Conservation (phyloP, 139 green algal species). For the Chlorella vulgaris region DNA sequence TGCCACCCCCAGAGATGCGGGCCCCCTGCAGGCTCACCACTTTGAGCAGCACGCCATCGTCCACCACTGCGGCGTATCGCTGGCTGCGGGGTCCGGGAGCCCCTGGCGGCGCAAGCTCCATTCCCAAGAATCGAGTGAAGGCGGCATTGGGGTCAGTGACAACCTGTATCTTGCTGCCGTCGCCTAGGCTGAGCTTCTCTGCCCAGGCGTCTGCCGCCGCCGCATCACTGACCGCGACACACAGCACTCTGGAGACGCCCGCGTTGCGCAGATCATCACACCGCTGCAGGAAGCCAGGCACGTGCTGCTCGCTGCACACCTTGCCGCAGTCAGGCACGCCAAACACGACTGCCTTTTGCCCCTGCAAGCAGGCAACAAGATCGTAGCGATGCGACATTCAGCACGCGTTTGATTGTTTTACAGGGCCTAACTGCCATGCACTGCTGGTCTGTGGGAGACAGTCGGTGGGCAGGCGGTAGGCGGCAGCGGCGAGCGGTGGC, state of each 20-base stretch:
- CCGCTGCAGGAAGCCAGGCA: constrained; percentile 49
- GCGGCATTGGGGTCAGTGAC: constrained; percentile 35
- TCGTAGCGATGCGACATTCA: neutral
- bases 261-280: constrained; percentile 42
- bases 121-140: constrained; percentile 45
- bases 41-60: constrained; percentile 56
- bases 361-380: too few species aligned
- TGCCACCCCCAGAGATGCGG: too few species aligned
- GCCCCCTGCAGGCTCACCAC: constrained; percentile 28
- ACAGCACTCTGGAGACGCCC: constrained; percentile 50
- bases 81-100: constrained; percentile 1
- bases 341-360: constrained; percentile 49
- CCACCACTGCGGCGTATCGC: constrained; percentile 46
- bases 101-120: constrained; percentile 31
- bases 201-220: constrained; percentile 45
- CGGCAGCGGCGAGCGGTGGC: neutral
- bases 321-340: constrained; percentile 62
- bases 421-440: too few species aligned
- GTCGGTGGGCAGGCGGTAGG: neutral
- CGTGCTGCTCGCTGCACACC: constrained; percentile 55
- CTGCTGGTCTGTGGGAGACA: neutral
- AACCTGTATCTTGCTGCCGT: constrained; percentile 30
- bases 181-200: constrained; percentile 22
- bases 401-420: neutral
- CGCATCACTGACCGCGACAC: constrained; percentile 40